These are phyloP conservation scores for Pseudocercospora fijiensis DNA, from an alignment of 2,329 filamentous ascomycete genomes.

Conservation along the genomic window DNA sequence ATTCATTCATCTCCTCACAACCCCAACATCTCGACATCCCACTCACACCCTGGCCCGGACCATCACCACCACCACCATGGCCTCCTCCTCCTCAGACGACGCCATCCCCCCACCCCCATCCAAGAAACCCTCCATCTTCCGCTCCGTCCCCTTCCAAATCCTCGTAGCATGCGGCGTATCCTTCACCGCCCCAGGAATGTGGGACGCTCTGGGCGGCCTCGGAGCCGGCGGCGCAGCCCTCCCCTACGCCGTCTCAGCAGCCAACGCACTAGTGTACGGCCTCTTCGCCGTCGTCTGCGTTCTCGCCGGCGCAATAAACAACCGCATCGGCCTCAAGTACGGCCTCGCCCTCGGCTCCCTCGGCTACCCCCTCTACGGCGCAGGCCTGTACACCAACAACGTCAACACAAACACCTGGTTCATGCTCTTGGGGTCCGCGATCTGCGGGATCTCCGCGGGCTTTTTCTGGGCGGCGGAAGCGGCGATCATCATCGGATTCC, in stretches of 20 bases:
- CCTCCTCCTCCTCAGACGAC: not conserved
- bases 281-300: constrained; percentile 49
- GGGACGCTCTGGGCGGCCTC: constrained; percentile 21
- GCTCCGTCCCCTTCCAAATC: constrained; percentile 25
- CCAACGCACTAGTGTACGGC: constrained; percentile 53
- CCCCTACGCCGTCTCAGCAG: constrained; percentile 48
- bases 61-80: not conserved
- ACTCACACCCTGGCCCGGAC: not conserved
- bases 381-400: constrained; percentile 51
- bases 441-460: constrained; percentile 51
- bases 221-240: constrained; percentile 31
- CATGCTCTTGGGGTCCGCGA: constrained; percentile 49
- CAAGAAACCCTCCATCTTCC: constrained; percentile 14
- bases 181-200: constrained; percentile 27
- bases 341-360: constrained; percentile 44
- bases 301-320: constrained; percentile 34
- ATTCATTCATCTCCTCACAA: not conserved
- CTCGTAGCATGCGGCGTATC: constrained; percentile 23
- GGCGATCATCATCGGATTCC: constrained; percentile 51
- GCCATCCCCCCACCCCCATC: not conserved
- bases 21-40: not conserved
- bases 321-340: constrained; percentile 35
- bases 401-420: constrained; percentile 53
- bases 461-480: constrained; percentile 54
- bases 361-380: constrained; percentile 51